Percentiles rank a stretch among this genome's conserved stretches.
Evolutionary conservation across 2,329 filamentous ascomycete species (phyloP).

Genomic region (Cladosporium sp.): DNA sequence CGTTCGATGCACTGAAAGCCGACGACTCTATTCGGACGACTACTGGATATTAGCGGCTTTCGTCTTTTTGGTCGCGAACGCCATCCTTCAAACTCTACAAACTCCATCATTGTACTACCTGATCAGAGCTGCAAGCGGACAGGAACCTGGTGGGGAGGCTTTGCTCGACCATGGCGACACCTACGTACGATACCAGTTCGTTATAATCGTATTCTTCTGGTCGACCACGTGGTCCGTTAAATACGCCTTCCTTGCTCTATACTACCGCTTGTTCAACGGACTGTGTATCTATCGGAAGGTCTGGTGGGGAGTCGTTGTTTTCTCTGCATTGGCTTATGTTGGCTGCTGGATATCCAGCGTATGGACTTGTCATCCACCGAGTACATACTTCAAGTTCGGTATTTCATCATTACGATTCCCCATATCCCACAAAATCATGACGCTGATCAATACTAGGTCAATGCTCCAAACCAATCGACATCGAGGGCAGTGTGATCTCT

Average conservation of each 20-base stretch:
- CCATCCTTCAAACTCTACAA: constrained; percentile 8
- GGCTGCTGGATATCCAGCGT: constrained; percentile 6
- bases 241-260: constrained; percentile 7
- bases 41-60: constrained; percentile 7
- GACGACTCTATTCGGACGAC: constrained; percentile 2
- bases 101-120: constrained; percentile 7
- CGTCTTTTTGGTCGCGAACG: background rate
- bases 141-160: constrained; percentile 2
- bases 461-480: constrained; percentile 7
- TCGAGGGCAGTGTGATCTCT: constrained; percentile 6
- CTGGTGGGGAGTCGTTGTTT: background rate
- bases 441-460: background rate
- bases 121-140: constrained; percentile 1
- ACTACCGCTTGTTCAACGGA: constrained; percentile 3
- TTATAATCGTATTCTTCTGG: constrained; percentile 5
- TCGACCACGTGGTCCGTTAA: constrained; percentile 4
- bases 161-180: constrained; percentile 3
- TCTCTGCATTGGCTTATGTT: constrained; percentile 1
- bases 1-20: constrained; percentile 8
- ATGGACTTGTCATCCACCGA: constrained; percentile 8
- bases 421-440: background rate
- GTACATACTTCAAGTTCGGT: constrained; percentile 9
- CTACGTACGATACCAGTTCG: constrained; percentile 5
- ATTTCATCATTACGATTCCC: background rate
- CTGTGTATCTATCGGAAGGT: background rate